These are phyloP conservation scores for Metschnikowia hibisci DNA, from an alignment of 805 yeast species.

Conservation along the genomic window DNA sequence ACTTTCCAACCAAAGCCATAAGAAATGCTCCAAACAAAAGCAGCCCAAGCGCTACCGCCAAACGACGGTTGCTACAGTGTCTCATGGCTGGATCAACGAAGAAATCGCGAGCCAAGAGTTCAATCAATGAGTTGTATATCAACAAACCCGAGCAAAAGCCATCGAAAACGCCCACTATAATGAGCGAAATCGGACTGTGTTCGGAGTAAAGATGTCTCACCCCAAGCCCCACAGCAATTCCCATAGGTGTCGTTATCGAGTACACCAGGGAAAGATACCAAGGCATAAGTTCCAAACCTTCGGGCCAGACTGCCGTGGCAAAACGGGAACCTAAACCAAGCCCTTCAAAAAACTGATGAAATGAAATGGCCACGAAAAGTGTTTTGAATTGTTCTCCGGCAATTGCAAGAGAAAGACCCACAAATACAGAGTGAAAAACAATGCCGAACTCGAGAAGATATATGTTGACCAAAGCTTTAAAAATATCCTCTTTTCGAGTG, in stretches of 20 bases:
- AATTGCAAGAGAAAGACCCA: conserved; percentile 31
- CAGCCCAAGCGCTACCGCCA: conserved; percentile 48
- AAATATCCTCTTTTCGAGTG: conserved; percentile 9
- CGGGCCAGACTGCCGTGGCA: conserved; percentile 26
- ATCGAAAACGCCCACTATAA: conserved; percentile 71
- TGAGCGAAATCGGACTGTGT: conserved; percentile 53
- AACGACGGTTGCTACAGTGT: conserved; percentile 48
- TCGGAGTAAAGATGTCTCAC: conserved; percentile 61
- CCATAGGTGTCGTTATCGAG: conserved; percentile 60
- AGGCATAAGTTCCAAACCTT: conserved; percentile 13
- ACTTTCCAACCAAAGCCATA: conserved; percentile 73
- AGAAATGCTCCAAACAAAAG: conserved; percentile 68
- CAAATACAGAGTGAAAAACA: conserved; percentile 32
- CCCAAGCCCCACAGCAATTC: conserved; percentile 76
- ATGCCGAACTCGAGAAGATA: conserved; percentile 29
- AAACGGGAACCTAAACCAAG: conserved; percentile 31
- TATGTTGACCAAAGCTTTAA: conserved; percentile 12
- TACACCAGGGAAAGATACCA: conserved; percentile 17
- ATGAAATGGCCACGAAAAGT: conserved; percentile 27
- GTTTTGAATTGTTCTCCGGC: conserved; percentile 29
- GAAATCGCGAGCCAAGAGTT: conserved; percentile 76
- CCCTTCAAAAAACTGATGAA: conserved; percentile 35
- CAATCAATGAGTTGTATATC: conserved; percentile 73
- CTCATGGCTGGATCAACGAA: conserved; percentile 59
- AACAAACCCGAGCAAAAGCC: conserved; percentile 75